Evolutionary conservation across 139 green algal species (phyloP).

Genomic region (Yamagishiella unicocca): DNA sequence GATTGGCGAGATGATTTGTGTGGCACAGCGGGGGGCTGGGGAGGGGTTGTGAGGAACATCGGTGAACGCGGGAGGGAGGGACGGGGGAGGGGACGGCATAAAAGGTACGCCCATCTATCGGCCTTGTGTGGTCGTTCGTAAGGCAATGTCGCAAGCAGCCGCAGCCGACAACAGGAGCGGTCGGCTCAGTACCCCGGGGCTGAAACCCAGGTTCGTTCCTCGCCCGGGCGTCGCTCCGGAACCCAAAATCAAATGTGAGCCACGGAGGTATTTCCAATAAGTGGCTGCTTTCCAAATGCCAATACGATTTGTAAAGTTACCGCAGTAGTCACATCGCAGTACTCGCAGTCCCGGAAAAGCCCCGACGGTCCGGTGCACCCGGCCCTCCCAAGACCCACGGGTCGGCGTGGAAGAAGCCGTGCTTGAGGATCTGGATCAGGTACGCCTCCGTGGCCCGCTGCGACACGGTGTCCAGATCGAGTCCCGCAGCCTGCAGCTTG

Average conservation of each 20-base stretch:
- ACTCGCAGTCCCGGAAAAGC: background rate
- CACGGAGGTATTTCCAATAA: background rate
- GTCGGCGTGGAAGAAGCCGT: conserved; percentile 94
- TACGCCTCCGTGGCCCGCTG: conserved; percentile 92
- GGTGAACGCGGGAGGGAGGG: too few relatives aligned
- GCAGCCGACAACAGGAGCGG: too few relatives aligned
- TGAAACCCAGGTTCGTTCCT: too few relatives aligned
- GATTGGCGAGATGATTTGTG: background rate
- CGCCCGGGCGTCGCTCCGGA: background rate
- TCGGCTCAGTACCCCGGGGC: too few relatives aligned
- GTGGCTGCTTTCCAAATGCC: background rate
- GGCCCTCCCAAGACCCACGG: conserved; percentile 7
- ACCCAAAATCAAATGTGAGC: background rate
- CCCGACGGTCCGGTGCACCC: too few relatives aligned
- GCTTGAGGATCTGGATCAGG: conserved; percentile 71
- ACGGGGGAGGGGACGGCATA: background rate
- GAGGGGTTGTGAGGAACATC: background rate
- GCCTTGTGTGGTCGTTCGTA: background rate
- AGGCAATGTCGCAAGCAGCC: background rate
- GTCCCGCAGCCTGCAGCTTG: conserved; percentile 57
- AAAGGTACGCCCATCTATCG: background rate
- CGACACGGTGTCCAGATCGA: conserved; percentile 77
- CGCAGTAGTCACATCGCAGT: background rate
- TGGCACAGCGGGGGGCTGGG: too few relatives aligned
- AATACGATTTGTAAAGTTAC: too few relatives aligned